Evolutionary conservation across 2,329 filamentous ascomycete species (phyloP), one percentile per base, ranked within the genome.

Genomic region (Claviceps humidiphila): DNA sequence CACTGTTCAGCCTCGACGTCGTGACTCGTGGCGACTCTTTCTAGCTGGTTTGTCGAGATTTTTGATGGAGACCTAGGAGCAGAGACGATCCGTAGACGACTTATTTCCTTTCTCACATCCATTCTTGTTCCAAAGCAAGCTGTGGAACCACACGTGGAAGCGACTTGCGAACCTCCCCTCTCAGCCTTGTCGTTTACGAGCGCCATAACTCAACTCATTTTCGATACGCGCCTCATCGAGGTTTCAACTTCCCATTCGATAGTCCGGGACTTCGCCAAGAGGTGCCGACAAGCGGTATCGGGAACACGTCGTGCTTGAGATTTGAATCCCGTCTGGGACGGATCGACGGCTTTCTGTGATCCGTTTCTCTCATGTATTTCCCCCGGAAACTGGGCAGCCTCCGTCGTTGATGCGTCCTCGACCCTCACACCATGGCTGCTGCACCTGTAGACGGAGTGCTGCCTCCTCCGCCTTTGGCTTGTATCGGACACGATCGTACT

Each of bases 391-490:
- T 41, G 24, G 26, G 48, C 48, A 54, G 55, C 51, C 50, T n/a
- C 40, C 24, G 55, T 50, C 42, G 54, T 50, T 56, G 43, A 54
- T 43, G 30, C 42, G 8, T 44, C 54, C 47, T 49, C 54, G 49
- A 49, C 49, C 17, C 17, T 17, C 51, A 24, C 57, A 59, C 53
- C 54, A 68, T 67, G 65, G 56, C 63, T 51, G 56, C 63, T 51
- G 55, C 58, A 54, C 58, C 58, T 47, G 57, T 60, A 53, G 65
- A 69, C 52, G 66, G 71, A 39, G 70, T 69, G 61, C 62, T 73
- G 26, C 69, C 71, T 38, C 68, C 71, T 37, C 68, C 71, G 56
- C 68, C 72, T 47, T 67, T 67, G 60, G 64, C 60, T 37, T 61
- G 68, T 47, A 51, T 55, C 47, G 57, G 58, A 44, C 63, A 62